Base-by-base conservation (phyloP, 257 asterid species). In the Cruciata laevipes region DNA sequence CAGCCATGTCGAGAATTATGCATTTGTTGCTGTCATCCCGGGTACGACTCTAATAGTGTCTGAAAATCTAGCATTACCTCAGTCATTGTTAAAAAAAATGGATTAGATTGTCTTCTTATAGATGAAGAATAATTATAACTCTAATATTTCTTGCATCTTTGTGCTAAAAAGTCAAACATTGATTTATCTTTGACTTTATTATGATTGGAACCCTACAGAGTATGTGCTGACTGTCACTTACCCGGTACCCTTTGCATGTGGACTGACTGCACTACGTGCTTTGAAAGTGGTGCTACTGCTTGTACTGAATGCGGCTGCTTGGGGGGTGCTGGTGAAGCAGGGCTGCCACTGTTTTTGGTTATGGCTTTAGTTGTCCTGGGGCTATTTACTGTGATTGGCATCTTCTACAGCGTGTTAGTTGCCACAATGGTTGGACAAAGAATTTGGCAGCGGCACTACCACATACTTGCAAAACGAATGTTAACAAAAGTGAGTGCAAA, bases 171-270 rank as follows among this genome's bases (percentile, higher is more conserved):
- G 55, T 47, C 3, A 17, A 25, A 24, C 24, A 11, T 42, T 42
- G 23, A 42, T 24, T 47, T 23, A 14, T 24, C 57, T 65, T 3
- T 24, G 37, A 13, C 25, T 65, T 32, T 30, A 65, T 64, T 38
- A 7, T 37, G 40, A 13, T 27, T 30, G 47, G 47, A 61, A 17
- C 63, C 38, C 66, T 72, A 83, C 95, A 92, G 97, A 71, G 75
- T 89, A 38, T 92, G 98, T 76, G 97, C 96, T 3, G 98, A 92
- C 74, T 92, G 98, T 77, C 98, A 92, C 80, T 81, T 92, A 73
- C 98, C 98, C 17, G 97, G 98, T 55, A 92, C 98, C 18, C 96
- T 92, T 58, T 92, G 98, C 79, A 89, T 92, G 91, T 92, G 98
- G 98, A 87, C 97, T 18, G 98, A 92, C 66, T 92, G 98, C 74